These are phyloP conservation scores for Talaromyces pinophilus DNA, from an alignment of 2,329 filamentous ascomycete species.

Conservation along the genomic window DNA sequence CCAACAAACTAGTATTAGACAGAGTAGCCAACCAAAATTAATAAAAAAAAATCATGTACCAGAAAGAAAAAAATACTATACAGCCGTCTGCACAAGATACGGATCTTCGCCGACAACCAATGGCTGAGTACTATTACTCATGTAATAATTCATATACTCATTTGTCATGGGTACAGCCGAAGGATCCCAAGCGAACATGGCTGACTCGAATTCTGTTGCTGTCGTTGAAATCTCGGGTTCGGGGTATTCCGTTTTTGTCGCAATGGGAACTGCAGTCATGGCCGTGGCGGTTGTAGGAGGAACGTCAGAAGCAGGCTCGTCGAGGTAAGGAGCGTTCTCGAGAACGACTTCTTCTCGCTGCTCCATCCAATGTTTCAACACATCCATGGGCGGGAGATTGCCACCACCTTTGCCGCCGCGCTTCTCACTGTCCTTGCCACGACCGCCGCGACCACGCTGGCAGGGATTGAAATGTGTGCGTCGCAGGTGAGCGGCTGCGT, in stretches of 20 bases:
- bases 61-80: slow-evolving; percentile 29
- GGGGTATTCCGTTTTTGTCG: slow-evolving; percentile 20
- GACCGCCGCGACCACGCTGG: slow-evolving; percentile 55
- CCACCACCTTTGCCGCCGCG: slow-evolving; percentile 64
- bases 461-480: slow-evolving; percentile 79
- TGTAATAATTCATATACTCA: slow-evolving; percentile 31
- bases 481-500: slow-evolving; percentile 85
- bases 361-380: slow-evolving; percentile 62
- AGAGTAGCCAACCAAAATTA: slow-evolving; percentile 17
- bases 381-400: slow-evolving; percentile 62
- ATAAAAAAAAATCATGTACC: slow-evolving; percentile 22
- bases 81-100: slow-evolving; percentile 40
- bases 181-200: slow-evolving; percentile 33
- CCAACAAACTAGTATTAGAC: slow-evolving; percentile 12
- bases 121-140: slow-evolving; percentile 28
- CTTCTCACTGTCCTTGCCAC: slow-evolving; percentile 52
- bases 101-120: slow-evolving; percentile 36
- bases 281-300: slow-evolving; percentile 24
- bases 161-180: slow-evolving; percentile 30
- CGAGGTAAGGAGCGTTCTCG: slow-evolving; percentile 35
- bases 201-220: slow-evolving; percentile 25
- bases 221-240: slow-evolving; percentile 22
- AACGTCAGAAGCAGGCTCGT: slow-evolving; percentile 28
- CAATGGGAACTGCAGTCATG: slow-evolving; percentile 6
- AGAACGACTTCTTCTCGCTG: slow-evolving; percentile 55